Evolutionary conservation across 352 stramenopile genomes (phyloP).

Genomic region (Globisporangium takayamanum): DNA sequence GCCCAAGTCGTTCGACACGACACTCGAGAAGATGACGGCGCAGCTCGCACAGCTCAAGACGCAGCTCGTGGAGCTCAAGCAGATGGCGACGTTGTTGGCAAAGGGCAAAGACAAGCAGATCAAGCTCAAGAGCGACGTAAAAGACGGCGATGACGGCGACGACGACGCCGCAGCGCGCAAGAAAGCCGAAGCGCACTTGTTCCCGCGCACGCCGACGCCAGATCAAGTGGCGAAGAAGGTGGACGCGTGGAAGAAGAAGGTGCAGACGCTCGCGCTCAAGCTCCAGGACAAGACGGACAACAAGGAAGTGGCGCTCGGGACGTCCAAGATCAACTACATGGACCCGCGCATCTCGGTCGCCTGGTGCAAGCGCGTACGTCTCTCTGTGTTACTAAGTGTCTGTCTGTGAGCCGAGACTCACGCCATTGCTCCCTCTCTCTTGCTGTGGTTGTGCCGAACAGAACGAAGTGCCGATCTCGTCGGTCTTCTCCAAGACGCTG

Average conservation of each 20-base stretch:
- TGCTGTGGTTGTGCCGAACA: conserved; percentile 11
- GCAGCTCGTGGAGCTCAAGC: conserved; percentile 94
- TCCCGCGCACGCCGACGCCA: conserved; percentile 84
- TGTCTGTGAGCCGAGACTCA: background rate
- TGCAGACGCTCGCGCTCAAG: conserved; percentile 86
- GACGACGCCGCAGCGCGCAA: conserved; percentile 82
- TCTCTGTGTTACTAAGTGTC: conserved; percentile 14
- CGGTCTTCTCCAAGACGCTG: conserved; percentile 98
- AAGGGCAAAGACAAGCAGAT: conserved; percentile 88
- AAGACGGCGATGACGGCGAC: conserved; percentile 25
- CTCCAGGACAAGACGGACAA: conserved; percentile 99
- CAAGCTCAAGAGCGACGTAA: conserved; percentile 81
- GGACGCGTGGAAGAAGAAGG: conserved; percentile 92
- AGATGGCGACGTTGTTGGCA: conserved; percentile 85
- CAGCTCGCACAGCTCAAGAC: conserved; percentile 91
- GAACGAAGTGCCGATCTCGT: conserved; percentile 96
- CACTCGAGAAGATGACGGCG: conserved; percentile 92
- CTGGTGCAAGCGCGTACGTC: conserved; percentile 98
- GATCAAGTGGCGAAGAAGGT: conserved; percentile 95
- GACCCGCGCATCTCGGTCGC: conserved; percentile 99
- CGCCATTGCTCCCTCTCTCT: background rate
- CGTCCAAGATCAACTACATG: conserved; percentile 99
- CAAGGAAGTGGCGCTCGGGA: conserved; percentile 98
- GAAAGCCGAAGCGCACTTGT: conserved; percentile 93
- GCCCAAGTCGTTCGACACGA: conserved; percentile 94